Evolutionary conservation across 257 asterid genomes (phyloP), one percentile per base, ranked within the genome.

Genomic region (Solanum dulcamara): DNA sequence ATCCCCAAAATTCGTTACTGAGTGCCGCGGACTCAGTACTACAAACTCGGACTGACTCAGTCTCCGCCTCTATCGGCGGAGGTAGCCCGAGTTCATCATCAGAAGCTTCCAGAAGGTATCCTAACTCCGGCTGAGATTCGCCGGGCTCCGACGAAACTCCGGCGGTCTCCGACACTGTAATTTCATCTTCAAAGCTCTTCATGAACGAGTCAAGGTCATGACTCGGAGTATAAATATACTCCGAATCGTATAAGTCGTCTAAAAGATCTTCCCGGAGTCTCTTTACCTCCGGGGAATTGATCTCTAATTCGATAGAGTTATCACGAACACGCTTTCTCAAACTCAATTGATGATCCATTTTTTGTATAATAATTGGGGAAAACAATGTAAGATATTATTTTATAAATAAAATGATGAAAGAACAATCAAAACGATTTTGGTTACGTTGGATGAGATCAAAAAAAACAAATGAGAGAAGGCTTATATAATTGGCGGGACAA

Each of bases 11-110:
- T 88, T 89, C 94, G 79, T 83, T 32, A 10, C 90, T 86, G 84
- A 91, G 71, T 44, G 84, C 53, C 0, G 86, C 33, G 84, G 89
- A 53, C 59, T 86, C 94, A 1, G 91, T 64, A 83, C 81, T 64
- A 83, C 81, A 86, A 20, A 83, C 90, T 67, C 83, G 85, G 48
- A 35, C 89, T 80, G 89, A 83, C 90, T 88, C 93, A 5, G 60
- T 70, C 37, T 35, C 55, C 37, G 53, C 86, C 22, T 86, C 44
- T 70, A 85, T 38, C 1, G 95, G 86, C 1, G 96, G 94, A 13
- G 97, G 97, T 13, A 93, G 87, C 2, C 97, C 97, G 0, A 93
- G 96, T 85, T 93, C 97, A 62, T 92, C 91, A 35, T 93, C 97
- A 2, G 97, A 90, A 14, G 97, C 97, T 85, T 87, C 97, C 42